A percentile compares a stretch with the other conserved stretches of the same genome.
phyloP scores from a whole-genome alignment of 1,284 basidiomycete genomes.

The Cerrena zonata region DNA sequence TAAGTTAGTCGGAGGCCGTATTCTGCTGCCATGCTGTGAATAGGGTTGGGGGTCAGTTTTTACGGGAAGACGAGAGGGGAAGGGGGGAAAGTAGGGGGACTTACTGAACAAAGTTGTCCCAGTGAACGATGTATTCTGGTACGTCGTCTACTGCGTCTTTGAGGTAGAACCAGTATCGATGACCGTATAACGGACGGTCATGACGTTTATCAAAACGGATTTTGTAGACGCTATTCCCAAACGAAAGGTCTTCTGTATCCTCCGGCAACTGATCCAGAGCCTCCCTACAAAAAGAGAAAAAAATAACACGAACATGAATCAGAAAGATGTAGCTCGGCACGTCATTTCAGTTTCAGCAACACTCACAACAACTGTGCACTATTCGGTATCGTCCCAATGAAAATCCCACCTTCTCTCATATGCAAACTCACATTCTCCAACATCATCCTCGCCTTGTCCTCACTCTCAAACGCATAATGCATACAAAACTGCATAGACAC shows the following conservation, averaged over 20 bases:
- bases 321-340: neutral
- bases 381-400: conserved; percentile 93
- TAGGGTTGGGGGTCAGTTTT: neutral
- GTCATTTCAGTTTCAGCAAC: too few species aligned
- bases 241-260: conserved; percentile 60
- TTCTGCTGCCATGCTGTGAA: conserved; percentile 71
- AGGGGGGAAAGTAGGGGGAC: conserved; percentile 23
- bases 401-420: conserved; percentile 79
- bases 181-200: conserved; percentile 71
- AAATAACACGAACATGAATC: neutral
- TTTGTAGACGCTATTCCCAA: conserved; percentile 87
- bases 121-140: conserved; percentile 92
- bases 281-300: conserved; percentile 43
- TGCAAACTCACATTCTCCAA: conserved; percentile 83
- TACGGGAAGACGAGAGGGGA: neutral
- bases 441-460: conserved; percentile 85
- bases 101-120: conserved; percentile 86
- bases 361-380: conserved; percentile 74
- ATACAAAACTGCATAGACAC: conserved; percentile 99
- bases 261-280: conserved; percentile 63
- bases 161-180: conserved; percentile 91
- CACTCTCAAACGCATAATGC: conserved; percentile 96
- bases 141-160: conserved; percentile 94
- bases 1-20: conserved; percentile 75
- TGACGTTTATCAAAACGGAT: conserved; percentile 77